These are phyloP conservation scores for Teunomyces tritomae DNA, from an alignment of 805 yeast species.

Conservation along the genomic window DNA sequence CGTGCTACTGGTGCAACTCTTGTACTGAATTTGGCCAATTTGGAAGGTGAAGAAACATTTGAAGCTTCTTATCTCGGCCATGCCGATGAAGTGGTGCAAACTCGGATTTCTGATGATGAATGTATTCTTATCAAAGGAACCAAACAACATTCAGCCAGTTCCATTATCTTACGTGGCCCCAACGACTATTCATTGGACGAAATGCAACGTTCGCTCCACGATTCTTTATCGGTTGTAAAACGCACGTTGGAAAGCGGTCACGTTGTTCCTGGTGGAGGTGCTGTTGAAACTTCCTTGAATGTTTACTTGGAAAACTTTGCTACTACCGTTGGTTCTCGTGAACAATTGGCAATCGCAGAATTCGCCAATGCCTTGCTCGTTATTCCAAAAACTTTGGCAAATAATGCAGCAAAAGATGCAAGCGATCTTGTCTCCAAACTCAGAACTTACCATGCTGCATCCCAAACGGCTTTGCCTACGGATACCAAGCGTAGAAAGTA, in stretches of 20 bases:
- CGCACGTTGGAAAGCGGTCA: constrained; percentile 91
- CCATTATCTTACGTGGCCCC: constrained; percentile 92
- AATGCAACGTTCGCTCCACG: constrained; percentile 97
- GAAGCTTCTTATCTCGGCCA: constrained; percentile 81
- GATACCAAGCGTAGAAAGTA: constrained; percentile 83
- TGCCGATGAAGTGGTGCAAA: constrained; percentile 90
- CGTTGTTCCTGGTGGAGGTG: constrained; percentile 99
- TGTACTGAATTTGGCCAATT: constrained; percentile 79
- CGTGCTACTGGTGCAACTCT: constrained; percentile 97
- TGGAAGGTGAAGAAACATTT: constrained; percentile 94
- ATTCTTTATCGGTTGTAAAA: constrained; percentile 90
- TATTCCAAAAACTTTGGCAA: constrained; percentile 95
- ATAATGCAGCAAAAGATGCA: constrained; percentile 96
- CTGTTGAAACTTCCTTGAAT: constrained; percentile 95
- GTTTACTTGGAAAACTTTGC: constrained; percentile 96
- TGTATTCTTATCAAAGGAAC: constrained; percentile 91
- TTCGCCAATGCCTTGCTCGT: constrained; percentile 87
- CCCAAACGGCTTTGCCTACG: constrained; percentile 81
- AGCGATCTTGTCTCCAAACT: constrained; percentile 92
- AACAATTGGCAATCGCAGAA: constrained; percentile 96
- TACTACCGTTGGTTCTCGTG: constrained; percentile 95
- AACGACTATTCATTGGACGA: constrained; percentile 95
- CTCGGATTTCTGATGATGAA: constrained; percentile 92
- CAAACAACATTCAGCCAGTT: constrained; percentile 84
- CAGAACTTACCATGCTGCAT: constrained; percentile 93